Evolutionary conservation across 371 early-diverging fungal genomes (phyloP).

Genomic region (Entomophthora muscae): DNA sequence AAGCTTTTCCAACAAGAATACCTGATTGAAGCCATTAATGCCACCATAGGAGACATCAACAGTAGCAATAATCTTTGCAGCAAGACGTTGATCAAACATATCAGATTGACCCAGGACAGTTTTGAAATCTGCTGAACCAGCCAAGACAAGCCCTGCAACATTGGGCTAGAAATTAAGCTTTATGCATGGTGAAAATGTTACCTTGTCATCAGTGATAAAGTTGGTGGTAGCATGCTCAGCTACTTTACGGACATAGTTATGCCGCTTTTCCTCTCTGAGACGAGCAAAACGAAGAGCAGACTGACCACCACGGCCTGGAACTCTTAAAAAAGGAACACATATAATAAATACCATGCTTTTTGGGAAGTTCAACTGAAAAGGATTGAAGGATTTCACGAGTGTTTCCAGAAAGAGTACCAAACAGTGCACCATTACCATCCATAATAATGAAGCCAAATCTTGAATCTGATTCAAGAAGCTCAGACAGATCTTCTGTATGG

Average conservation of each 20-base stretch:
- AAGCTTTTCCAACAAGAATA: not conserved
- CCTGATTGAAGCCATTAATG: conserved; percentile 95
- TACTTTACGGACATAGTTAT: conserved; percentile 98
- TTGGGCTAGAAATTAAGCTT: conserved; percentile 26
- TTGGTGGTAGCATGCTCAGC: conserved; percentile 89
- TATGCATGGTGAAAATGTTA: conserved; percentile 11
- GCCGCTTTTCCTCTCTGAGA: conserved; percentile 97
- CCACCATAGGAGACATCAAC: conserved; percentile 99
- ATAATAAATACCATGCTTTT: conserved; percentile 79
- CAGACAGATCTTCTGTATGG: conserved; percentile 91
- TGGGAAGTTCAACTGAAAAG: conserved; percentile 93
- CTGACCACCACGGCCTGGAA: conserved; percentile 92
- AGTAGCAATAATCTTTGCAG: conserved; percentile 76
- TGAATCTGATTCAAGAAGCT: conserved; percentile 88
- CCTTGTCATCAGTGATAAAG: conserved; percentile 82
- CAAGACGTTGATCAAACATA: conserved; percentile 85
- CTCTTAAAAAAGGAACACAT: not conserved
- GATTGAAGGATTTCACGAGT: conserved; percentile 93
- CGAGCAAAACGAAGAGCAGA: conserved; percentile 99
- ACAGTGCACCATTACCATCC: conserved; percentile 98
- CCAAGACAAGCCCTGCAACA: conserved; percentile 87
- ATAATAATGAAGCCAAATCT: conserved; percentile 99
- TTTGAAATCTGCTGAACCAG: conserved; percentile 99
- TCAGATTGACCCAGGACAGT: conserved; percentile 87
- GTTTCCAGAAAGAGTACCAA: conserved; percentile 96